Percentiles rank a stretch among this genome's conserved stretches.
Evolutionary conservation across 441 rosid genomes (phyloP).

Genomic region (Daphne laureola): DNA sequence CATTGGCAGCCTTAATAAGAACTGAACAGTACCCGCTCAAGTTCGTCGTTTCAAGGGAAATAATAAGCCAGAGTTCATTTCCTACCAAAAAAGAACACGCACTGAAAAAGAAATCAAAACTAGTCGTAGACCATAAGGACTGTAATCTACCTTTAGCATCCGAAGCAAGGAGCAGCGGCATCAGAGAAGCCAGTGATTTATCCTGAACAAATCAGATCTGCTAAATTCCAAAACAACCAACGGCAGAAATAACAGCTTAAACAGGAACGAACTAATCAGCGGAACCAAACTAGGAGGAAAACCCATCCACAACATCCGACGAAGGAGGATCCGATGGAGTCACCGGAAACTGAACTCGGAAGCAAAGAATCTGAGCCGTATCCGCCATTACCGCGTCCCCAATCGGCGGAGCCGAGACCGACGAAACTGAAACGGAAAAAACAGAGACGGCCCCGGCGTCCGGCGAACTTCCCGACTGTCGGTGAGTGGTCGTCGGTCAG

Average conservation of each 20-base stretch:
- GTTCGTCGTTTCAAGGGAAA: too few relatives aligned
- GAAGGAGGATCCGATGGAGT: conserved; percentile 24
- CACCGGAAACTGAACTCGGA: conserved; percentile 24
- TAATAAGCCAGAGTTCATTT: too few relatives aligned
- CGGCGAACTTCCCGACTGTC: conserved; percentile 17
- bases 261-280: conserved; percentile 6
- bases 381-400: conserved; percentile 28
- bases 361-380: conserved; percentile 19
- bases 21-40: too few relatives aligned
- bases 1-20: too few relatives aligned
- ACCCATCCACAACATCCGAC: conserved; percentile 19
- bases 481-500: conserved; percentile 19
- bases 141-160: conserved; percentile 24
- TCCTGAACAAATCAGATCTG: conserved; percentile 37
- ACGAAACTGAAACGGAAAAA: neutral
- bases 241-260: conserved; percentile 29
- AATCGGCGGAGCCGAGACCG: conserved; percentile 16
- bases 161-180: conserved; percentile 40
- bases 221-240: conserved; percentile 25
- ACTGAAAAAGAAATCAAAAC: neutral
- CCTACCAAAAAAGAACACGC: too few relatives aligned
- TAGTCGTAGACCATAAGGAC: neutral
- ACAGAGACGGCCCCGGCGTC: neutral
- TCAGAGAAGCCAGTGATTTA: conserved; percentile 34
- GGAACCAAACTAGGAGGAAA: conserved; percentile 27